Base-by-base conservation (phyloP, 371 early-diverging fungal genomes). In the Cokeromyces recurvatus region DNA sequence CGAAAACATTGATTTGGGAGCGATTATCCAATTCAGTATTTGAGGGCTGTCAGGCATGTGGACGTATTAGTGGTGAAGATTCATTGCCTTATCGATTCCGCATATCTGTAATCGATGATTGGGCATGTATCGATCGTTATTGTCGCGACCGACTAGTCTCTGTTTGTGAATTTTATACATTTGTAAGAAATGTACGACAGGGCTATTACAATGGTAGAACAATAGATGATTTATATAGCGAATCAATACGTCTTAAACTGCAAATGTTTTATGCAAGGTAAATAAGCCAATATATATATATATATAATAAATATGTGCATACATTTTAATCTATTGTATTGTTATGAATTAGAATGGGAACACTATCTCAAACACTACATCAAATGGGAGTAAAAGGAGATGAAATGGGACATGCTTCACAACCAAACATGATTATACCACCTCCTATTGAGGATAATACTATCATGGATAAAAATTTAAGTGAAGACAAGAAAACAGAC, bases 131-230 rank as follows among this genome's bases (percentile, higher is more conserved):
- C 43, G 95, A 95, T 57, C 71, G 76, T 2, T 78, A 76, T 43
- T 95, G 96, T 59, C 84, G 94, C 12, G 94, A 92, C 64, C 74
- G 94, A 6, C 51, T 95, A 16, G 89, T 95, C 5, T 86, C 94
- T 11, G 92, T 84, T 11, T 88, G 91, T 58, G 96, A 95, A 61
- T 95, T 94, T 53, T 95, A 91, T 64, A 79, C 82, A 15, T 94
- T 95, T 68, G 82, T 93, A 35, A 85, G 92, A 44, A 89, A 92
- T 52, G 66, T 94, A 23, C 80, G 87, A 32, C 86, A 89, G 48
- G 93, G 95, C 1, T 78, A 89, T 25, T 93, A 89, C 62, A 75
- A 81, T 34, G 78, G 79, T 36, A 82, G 92, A 21, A 63, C 75
- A 0, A 64, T 79, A n/a, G 72, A 76, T 55, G 93, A 91, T 51